Evolutionary conservation across 176 grass and related monocot genomes (phyloP), one percentile per base, ranked within the genome.

Genomic region (Neostapfia colusana): DNA sequence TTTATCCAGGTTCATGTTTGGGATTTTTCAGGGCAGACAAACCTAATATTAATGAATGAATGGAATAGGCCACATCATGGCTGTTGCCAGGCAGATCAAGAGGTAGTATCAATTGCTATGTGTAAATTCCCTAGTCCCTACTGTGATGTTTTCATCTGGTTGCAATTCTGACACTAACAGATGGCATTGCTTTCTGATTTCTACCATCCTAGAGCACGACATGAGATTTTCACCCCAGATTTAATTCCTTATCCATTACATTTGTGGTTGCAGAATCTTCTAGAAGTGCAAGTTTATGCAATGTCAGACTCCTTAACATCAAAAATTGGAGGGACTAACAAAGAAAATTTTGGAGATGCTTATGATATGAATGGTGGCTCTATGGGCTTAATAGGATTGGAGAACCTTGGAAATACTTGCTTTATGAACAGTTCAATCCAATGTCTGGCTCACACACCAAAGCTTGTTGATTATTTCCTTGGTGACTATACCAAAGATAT

Each of bases 21-120:
- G 95, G 95, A 98, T 89, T 98, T 95, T 89, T 98, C 95, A 82
- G 95, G 85, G 59, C 89, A 89, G 88, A 98, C 95, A 83, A 98
- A 98, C 66, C 77, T 95, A 64, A 95, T 98, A 86, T 69, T 98
- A 79, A 98, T 98, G 95, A 91, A 98, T 72, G 95, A 98, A 69
- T 92, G 91, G 95, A 98, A 94, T 77, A 89, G 69, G 56, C 37
- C 80, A 73, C 82, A 86, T 70, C 86, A 87, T 68, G 82, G 91
- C 65, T 88, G 65, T 74, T 85, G 87, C 75, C 73, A 88, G 24
- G 80, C 82, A 65, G 95, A 98, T 87, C 91, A 87, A 79, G 95
- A 98, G 95, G 95, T 98, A 87, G 60, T 65, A 51, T 72, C 23
- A 48, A 21, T 78, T 88, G 14, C 68, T 67, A 46, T 42, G 59